These are phyloP conservation scores for Talaromyces rugulosus DNA, from an alignment of 2,329 filamentous ascomycete species.

Conservation along the genomic window DNA sequence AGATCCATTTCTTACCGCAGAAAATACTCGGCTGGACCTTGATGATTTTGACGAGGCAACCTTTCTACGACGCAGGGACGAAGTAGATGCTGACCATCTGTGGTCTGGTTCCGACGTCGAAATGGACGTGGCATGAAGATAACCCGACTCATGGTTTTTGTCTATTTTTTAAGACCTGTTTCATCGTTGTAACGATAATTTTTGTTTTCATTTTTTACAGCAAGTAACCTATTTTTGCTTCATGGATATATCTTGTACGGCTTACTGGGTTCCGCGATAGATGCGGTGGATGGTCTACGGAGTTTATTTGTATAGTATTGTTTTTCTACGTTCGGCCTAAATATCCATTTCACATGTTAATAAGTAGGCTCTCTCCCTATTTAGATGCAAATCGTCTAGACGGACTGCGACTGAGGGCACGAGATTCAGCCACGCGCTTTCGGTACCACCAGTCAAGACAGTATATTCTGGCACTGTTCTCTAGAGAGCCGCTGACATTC, in stretches of 20 bases:
- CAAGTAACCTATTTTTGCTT: neutral
- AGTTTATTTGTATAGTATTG: neutral
- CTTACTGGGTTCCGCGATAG: neutral
- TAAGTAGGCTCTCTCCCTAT: neutral
- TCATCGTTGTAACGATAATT: neutral
- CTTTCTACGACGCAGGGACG: constrained; percentile 41
- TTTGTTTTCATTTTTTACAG: neutral
- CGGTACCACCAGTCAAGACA: too few species aligned
- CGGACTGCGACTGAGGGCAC: too few species aligned
- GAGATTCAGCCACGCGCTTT: too few species aligned
- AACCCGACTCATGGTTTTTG: neutral
- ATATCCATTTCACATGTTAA: neutral
- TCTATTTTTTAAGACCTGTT: neutral
- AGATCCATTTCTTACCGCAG: constrained; percentile 10
- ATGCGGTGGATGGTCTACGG: neutral
- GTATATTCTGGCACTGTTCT: too few species aligned
- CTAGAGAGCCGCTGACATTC: too few species aligned
- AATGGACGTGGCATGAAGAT: neutral
- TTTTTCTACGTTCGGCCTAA: neutral
- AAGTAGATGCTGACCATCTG: constrained; percentile 30
- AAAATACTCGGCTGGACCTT: constrained; percentile 29
- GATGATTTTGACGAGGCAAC: constrained; percentile 44
- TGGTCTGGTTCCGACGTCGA: neutral
- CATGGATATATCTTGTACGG: neutral
- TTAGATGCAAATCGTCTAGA: too few species aligned